Percentiles rank a stretch among this genome's conserved stretches.
Conservation (phyloP, 805 yeast species). For the Wickerhamomyces hampshirensis region DNA sequence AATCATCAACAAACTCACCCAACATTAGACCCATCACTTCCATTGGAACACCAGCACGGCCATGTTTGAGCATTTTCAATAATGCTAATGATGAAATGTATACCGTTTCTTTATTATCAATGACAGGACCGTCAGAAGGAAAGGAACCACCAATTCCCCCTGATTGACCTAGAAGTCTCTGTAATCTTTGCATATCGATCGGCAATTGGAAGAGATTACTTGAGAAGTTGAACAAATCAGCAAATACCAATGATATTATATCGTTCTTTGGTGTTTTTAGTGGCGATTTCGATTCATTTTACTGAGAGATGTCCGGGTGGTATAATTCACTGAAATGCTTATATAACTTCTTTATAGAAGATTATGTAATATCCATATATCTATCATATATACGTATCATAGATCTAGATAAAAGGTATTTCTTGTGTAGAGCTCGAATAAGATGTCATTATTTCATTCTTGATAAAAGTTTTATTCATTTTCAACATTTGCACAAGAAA, state of each 20-base stretch:
- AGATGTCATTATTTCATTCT: too few species aligned
- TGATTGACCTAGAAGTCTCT: conserved; percentile 34
- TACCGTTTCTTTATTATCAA: conserved; percentile 94
- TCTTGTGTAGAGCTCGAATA: too few species aligned
- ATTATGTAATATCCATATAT: too few species aligned
- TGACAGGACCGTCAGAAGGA: conserved; percentile 70
- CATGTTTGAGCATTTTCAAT: conserved; percentile 95
- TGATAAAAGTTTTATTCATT: too few species aligned
- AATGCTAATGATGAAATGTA: conserved; percentile 93
- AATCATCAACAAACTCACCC: conserved; percentile 96
- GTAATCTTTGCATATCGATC: conserved; percentile 36
- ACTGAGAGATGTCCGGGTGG: too few species aligned
- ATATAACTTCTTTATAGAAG: too few species aligned
- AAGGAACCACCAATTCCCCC: conserved; percentile 43
- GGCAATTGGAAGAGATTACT: neutral
- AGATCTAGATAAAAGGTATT: too few species aligned
- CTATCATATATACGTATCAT: too few species aligned
- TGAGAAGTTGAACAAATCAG: neutral
- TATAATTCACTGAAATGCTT: too few species aligned
- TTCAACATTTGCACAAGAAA: too few species aligned
- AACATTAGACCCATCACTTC: conserved; percentile 97
- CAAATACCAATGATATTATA: neutral
- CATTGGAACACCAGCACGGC: conserved; percentile 88
- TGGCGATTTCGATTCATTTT: conserved; percentile 4
- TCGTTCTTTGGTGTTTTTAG: neutral